phyloP scores from a whole-genome alignment of 2,329 filamentous ascomycete genomes.

The Hypocrella siamensis region DNA sequence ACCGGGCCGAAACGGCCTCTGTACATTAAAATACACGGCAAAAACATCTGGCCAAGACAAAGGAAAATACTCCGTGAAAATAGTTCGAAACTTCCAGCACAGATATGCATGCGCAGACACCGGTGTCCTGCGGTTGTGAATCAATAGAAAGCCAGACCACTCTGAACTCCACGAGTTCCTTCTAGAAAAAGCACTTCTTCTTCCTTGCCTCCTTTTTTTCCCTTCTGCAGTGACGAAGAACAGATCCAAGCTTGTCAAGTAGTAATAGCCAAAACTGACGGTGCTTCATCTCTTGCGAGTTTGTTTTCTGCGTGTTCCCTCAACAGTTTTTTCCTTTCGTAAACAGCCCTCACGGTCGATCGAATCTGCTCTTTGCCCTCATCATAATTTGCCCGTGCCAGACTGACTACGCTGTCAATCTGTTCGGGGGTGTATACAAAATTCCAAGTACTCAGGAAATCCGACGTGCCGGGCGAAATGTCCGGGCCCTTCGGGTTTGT shows the following conservation, averaged over 20 bases:
- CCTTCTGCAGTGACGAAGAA: too few species aligned
- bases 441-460: constrained; percentile 95
- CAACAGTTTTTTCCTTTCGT: constrained; percentile 70
- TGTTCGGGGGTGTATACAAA: constrained; percentile 89
- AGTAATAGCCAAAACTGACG: constrained; percentile 2
- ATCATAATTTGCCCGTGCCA: constrained; percentile 75
- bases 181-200: too few species aligned
- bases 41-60: constrained; percentile 15
- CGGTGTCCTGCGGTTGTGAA: too few species aligned
- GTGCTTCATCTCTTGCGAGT: constrained; percentile 16
- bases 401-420: constrained; percentile 66
- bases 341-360: constrained; percentile 70
- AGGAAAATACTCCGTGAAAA: constrained; percentile 1
- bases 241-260: background rate
- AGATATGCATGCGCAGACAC: too few species aligned
- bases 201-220: too few species aligned
- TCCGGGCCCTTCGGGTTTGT: constrained; percentile 64
- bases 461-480: constrained; percentile 68
- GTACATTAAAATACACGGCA: constrained; percentile 23
- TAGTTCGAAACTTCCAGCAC: too few species aligned
- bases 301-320: constrained; percentile 37
- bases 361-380: constrained; percentile 69
- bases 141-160: too few species aligned
- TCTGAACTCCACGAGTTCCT: too few species aligned
- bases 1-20: constrained; percentile 6